Evolutionary conservation across 2,329 filamentous ascomycete species (phyloP).

Genomic region (Penicillium concentricum): DNA sequence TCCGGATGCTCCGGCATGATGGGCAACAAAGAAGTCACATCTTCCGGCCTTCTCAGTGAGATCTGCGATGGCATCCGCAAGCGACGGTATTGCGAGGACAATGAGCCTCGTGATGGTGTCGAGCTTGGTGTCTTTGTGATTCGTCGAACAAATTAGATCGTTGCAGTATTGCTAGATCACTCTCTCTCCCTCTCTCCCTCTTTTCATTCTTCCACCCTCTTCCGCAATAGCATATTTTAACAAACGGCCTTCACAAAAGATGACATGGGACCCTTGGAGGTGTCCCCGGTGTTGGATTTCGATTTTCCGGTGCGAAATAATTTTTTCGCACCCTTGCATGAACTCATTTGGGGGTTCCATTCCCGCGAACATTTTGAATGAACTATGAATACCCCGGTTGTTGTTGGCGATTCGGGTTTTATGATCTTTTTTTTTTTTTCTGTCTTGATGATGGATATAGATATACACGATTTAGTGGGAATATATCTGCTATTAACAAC

Average conservation of each 20-base stretch:
- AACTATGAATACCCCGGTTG: slow-evolving; percentile 35
- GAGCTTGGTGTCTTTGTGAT: slow-evolving; percentile 53
- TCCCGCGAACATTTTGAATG: slow-evolving; percentile 18
- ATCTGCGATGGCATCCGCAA: slow-evolving; percentile 59
- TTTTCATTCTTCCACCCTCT: slow-evolving; percentile 8
- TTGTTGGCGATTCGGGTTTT: slow-evolving; percentile 20
- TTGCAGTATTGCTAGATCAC: not conserved
- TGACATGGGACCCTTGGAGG: slow-evolving; percentile 7
- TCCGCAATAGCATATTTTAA: slow-evolving; percentile 20
- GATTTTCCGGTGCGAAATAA: slow-evolving; percentile 2
- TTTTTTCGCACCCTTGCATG: slow-evolving; percentile 7
- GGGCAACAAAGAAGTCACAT: slow-evolving; percentile 48
- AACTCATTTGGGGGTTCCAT: slow-evolving; percentile 19
- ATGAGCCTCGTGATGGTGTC: slow-evolving; percentile 44
- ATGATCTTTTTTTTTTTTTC: slow-evolving; percentile 6
- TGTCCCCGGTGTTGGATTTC: slow-evolving; percentile 20
- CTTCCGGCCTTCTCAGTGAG: slow-evolving; percentile 58
- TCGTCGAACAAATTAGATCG: slow-evolving; percentile 39
- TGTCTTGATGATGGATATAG: slow-evolving; percentile 18
- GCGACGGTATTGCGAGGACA: slow-evolving; percentile 47
- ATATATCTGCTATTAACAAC: slow-evolving; percentile 3
- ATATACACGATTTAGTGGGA: slow-evolving; percentile 15
- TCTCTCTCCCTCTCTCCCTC: not conserved
- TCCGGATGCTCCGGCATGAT: slow-evolving; percentile 27
- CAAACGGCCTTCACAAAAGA: slow-evolving; percentile 11